A percentile compares a stretch with the other conserved stretches of the same genome.
Evolutionary conservation across 192 early-diverging fungal species (phyloP).

Genomic region (Coemansia sp.): DNA sequence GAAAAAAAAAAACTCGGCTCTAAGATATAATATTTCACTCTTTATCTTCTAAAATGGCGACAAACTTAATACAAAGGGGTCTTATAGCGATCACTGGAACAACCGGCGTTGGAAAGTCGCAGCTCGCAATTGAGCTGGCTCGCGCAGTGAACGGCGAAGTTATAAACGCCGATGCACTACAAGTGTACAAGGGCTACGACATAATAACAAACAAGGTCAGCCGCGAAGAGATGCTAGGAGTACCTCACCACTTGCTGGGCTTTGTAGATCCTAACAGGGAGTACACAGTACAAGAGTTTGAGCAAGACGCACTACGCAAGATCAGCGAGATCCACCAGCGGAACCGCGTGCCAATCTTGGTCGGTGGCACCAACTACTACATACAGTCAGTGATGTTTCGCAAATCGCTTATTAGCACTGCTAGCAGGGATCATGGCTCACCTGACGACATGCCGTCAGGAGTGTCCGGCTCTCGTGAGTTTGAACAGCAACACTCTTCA

Average conservation of each 20-base stretch:
- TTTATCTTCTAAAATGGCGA: not conserved
- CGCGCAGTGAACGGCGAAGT: slow-evolving; percentile 79
- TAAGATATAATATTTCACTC: not conserved
- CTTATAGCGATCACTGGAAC: slow-evolving; percentile 76
- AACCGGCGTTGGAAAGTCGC: slow-evolving; percentile 97
- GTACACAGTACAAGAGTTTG: slow-evolving; percentile 87
- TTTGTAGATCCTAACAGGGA: slow-evolving; percentile 69
- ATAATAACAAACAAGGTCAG: slow-evolving; percentile 95
- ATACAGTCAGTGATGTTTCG: slow-evolving; percentile 87
- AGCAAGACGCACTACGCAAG: slow-evolving; percentile 68
- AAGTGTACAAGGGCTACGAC: slow-evolving; percentile 90
- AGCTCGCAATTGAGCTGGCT: slow-evolving; percentile 84
- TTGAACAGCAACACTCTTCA: slow-evolving; percentile 14
- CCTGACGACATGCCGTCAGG: not conserved
- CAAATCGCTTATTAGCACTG: slow-evolving; percentile 59
- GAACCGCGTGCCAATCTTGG: slow-evolving; percentile 76
- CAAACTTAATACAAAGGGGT: slow-evolving; percentile 26
- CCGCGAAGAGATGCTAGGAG: slow-evolving; percentile 59
- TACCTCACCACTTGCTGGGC: slow-evolving; percentile 86
- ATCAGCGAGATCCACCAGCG: slow-evolving; percentile 77
- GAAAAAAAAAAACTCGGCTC: slow-evolving; percentile 1
- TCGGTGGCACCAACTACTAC: slow-evolving; percentile 98
- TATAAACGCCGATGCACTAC: slow-evolving; percentile 94
- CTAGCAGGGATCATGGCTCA: slow-evolving; percentile 17
- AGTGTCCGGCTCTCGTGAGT: slow-evolving; percentile 15